Conservation (phyloP, 2,329 filamentous ascomycete species). For the Aspergillus candidus region DNA sequence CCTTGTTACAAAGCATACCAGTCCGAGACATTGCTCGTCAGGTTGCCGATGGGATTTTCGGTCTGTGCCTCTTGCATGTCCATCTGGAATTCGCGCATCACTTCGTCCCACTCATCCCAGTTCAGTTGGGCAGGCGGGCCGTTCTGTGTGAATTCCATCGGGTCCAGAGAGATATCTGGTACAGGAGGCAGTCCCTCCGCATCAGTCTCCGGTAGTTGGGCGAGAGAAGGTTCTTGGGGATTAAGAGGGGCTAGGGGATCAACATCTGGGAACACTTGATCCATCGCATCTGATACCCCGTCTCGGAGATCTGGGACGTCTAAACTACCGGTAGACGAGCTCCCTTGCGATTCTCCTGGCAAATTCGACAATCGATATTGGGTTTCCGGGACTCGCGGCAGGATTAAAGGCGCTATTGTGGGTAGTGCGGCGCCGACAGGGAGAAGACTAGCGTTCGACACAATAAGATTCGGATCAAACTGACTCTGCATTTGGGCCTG, state of each 20-base stretch:
- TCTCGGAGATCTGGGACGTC: conserved; percentile 21
- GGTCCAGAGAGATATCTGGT: conserved; percentile 7
- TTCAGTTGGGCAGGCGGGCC: conserved; percentile 17
- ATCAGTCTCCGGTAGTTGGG: conserved; percentile 7
- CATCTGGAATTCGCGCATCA: conserved; percentile 36
- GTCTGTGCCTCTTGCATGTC: conserved; percentile 26
- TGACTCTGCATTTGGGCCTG: conserved; percentile 23
- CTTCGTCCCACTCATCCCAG: conserved; percentile 34
- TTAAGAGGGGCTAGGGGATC: conserved; percentile 19
- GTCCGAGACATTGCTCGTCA: conserved; percentile 21
- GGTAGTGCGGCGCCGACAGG: conserved; percentile 3
- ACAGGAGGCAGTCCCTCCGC: conserved; percentile 7
- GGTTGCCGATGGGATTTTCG: conserved; percentile 14
- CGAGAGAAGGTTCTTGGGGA: conserved; percentile 6
- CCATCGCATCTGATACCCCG: conserved; percentile 20
- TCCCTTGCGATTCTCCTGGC: neutral
- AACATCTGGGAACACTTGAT: conserved; percentile 24
- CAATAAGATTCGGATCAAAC: conserved; percentile 11
- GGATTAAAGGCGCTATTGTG: conserved; percentile 9
- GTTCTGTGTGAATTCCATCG: conserved; percentile 11
- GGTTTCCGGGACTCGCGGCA: conserved; percentile 16
- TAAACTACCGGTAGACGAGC: conserved; percentile 5
- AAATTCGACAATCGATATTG: conserved; percentile 10
- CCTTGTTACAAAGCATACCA: conserved; percentile 23
- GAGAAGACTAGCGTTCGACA: conserved; percentile 1